Evolutionary conservation across 192 early-diverging fungal species (phyloP), one percentile per base, ranked within the genome.

Genomic region (Entophlyctis luteolus): DNA sequence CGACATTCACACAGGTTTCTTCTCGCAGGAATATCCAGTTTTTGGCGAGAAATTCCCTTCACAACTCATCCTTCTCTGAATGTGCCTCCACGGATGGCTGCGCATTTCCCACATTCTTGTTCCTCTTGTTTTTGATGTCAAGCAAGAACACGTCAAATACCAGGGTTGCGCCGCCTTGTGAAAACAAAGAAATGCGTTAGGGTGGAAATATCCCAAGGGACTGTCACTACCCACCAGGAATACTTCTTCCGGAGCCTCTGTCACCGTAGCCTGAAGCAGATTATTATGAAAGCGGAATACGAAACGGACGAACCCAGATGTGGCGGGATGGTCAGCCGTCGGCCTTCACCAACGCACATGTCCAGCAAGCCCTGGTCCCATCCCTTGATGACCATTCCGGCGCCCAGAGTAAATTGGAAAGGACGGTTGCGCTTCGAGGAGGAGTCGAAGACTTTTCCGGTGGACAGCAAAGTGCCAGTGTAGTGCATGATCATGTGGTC

Each of bases 311-410:
- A n/a, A 12, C 75, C 73, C 3, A 91, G 59, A 37, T 77, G 46
- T 37, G 90, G 60, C 25, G 91, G 91, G 68, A 93, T 93, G 10
- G 79, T 81, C 50, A 93, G 69, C 70, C 73, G 81, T 28, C 90
- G 71, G 75, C 91, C 86, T 77, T 93, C 91, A 47, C 91, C 91
- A 56, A 88, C 67, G 53, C 91, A 91, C 91, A 91, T 93, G 37
- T 78, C 80, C 33, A 38, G 46, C 4, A 71, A 23, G 29, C 37
- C 56, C 14, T 88, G 75, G 56, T 93, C 91, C 91, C 91, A 93
- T 27, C 84, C 91, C 73, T 90, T 84, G 67, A 93, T 93, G 10
- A 93, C 88, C 62, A 65, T 62, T 4, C 72, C 73, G 8, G 49
- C 70, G 62, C 91, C 91, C 18, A 93, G 74, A 3, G 78, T 80